Base-by-base conservation (phyloP, 2,329 filamentous ascomycete genomes). In the Ophiostoma quercus region DNA sequence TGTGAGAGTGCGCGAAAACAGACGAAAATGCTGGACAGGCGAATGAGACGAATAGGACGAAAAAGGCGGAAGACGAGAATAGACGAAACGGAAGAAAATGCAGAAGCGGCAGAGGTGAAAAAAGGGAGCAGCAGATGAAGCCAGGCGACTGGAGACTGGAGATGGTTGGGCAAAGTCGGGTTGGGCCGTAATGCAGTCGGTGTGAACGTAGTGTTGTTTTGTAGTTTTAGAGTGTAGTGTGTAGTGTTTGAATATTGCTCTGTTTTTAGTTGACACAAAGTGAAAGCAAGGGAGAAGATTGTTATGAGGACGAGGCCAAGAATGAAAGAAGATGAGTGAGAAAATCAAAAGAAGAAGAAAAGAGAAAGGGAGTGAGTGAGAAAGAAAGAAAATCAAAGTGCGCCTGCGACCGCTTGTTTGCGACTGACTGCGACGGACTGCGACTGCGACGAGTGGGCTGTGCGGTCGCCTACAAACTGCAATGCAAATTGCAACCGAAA, bases 101-200 rank as follows among this genome's bases (percentile, higher is more conserved):
- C 7, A 57, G 51, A 22, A 16, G 25, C 57, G 57, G 57, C 57
- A 62, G 51, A 57, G 57, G 57, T 62, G 25, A 32, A 32, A 62
- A 62, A 32, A 62, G 25, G 57, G 22, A 32, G 25, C 22, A 32
- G 34, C 34, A 34, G 25, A 29, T 1, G 25, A 62, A 32, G 25
- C 12, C 57, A 32, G 57, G 57, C 8, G 51, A 47, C 43, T 47
- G 43, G 43, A 62, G 22, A 62, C 32, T 34, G 34, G 34, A 34
- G 34, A 25, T n/a, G 25, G 57, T 62, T 62, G 57, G 57, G 57
- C 57, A 62, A 62, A 19, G 57, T 62, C 57, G 25, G 57, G 22
- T 62, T 62, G 57, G 57, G 57, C 57, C 57, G 57, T 62, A 62
- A 62, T 62, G 57, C 57, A 16, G 57, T 32, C 14, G 57, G 57